phyloP scores from a whole-genome alignment of 345 rosid species.

The Eucalyptus camaldulensis region DNA sequence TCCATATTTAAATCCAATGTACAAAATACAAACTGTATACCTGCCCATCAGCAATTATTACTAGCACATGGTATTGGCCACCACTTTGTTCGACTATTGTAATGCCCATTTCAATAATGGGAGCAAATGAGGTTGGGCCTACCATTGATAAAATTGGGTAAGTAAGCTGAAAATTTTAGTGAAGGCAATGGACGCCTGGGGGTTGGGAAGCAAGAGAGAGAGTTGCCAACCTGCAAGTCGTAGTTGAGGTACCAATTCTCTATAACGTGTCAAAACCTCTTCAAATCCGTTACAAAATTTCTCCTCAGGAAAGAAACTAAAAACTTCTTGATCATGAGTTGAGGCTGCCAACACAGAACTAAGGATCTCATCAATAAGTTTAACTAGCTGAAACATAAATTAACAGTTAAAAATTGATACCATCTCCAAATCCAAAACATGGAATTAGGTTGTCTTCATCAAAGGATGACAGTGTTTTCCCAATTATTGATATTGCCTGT shows the following conservation, averaged over 20 bases:
- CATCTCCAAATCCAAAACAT: constrained; percentile 44
- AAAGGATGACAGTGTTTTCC: constrained; percentile 16
- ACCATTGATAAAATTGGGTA: neutral
- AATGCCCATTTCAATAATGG: constrained; percentile 32
- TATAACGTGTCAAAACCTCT: constrained; percentile 27
- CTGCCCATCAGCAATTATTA: constrained; percentile 49
- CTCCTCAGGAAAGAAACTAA: constrained; percentile 27
- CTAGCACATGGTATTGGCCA: constrained; percentile 38
- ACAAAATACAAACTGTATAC: constrained; percentile 1
- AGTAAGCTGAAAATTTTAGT: neutral
- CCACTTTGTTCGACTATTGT: constrained; percentile 37
- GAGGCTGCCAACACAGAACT: constrained; percentile 18
- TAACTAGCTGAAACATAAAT: neutral
- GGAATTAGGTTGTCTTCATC: constrained; percentile 44
- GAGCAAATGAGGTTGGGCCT: constrained; percentile 49
- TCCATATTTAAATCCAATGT: neutral
- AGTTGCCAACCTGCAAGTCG: constrained; percentile 22
- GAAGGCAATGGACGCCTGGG: neutral
- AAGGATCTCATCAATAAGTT: neutral
- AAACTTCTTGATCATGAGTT: constrained; percentile 43
- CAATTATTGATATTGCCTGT: neutral
- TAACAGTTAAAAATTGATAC: neutral
- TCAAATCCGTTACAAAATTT: constrained; percentile 35
- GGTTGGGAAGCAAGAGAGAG: neutral
- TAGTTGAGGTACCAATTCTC: constrained; percentile 31